Evolutionary conservation across 352 stramenopile species (phyloP).

Genomic region (Phytopythium montanum): DNA sequence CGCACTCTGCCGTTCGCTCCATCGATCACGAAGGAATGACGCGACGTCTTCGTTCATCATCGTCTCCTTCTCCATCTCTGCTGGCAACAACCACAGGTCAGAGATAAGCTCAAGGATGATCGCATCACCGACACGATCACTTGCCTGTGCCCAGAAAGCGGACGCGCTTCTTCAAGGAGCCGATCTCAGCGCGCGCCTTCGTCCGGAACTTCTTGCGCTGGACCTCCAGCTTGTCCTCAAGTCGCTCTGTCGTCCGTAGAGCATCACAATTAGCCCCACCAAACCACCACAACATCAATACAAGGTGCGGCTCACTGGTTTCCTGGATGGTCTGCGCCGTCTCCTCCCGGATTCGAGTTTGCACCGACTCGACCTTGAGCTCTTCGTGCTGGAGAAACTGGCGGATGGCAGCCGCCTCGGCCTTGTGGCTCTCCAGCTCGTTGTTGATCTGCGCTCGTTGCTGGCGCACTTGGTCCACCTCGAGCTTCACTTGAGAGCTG

Average conservation of each 20-base stretch:
- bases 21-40: constrained; percentile 4
- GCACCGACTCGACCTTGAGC: constrained; percentile 27
- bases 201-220: constrained; percentile 42
- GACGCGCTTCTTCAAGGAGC: constrained; percentile 34
- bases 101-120: background rate
- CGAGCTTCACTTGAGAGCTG: constrained; percentile 28
- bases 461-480: constrained; percentile 23
- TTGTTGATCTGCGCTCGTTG: constrained; percentile 24
- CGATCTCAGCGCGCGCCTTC: constrained; percentile 45
- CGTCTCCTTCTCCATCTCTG: constrained; percentile 8
- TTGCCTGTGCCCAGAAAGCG: constrained; percentile 31
- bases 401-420: constrained; percentile 22
- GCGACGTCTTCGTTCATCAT: constrained; percentile 8
- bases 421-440: constrained; percentile 18
- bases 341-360: constrained; percentile 27
- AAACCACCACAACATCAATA: background rate
- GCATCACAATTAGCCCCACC: background rate
- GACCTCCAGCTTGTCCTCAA: constrained; percentile 33
- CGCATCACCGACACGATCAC: background rate
- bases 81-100: background rate
- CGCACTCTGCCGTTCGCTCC: background rate
- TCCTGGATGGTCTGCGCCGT: constrained; percentile 24
- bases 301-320: constrained; percentile 22
- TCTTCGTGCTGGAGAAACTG: constrained; percentile 31
- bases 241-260: constrained; percentile 16